A percentile compares a stretch with the other conserved stretches of the same genome.
Evolutionary conservation across 2,329 filamentous ascomycete genomes (phyloP).

Genomic region (Penicillium sp.): DNA sequence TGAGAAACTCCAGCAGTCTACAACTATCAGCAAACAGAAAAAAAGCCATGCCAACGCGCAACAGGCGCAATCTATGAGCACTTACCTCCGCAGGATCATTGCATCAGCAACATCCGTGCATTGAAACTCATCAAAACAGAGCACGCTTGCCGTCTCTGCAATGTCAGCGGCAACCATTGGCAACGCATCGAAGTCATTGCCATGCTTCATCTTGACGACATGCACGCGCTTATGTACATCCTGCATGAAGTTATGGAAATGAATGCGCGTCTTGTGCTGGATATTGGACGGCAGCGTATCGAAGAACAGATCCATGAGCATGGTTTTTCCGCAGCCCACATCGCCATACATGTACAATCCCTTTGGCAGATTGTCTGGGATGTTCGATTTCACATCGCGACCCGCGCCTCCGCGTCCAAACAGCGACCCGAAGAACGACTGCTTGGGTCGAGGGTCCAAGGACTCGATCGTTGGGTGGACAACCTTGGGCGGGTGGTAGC

Average conservation of each 20-base stretch:
- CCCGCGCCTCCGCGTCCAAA: slow-evolving; percentile 35
- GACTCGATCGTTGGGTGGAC: slow-evolving; percentile 74
- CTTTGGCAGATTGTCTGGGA: slow-evolving; percentile 73
- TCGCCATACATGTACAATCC: slow-evolving; percentile 95
- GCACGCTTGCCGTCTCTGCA: slow-evolving; percentile 74
- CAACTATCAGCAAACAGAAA: background rate
- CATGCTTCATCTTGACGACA: slow-evolving; percentile 82
- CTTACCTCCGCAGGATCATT: slow-evolving; percentile 82
- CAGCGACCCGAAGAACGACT: slow-evolving; percentile 51
- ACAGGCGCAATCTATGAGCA: slow-evolving; percentile 1
- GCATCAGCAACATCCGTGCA: slow-evolving; percentile 97
- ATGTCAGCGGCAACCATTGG: slow-evolving; percentile 95
- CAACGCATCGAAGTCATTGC: slow-evolving; percentile 83
- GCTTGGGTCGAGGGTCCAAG: slow-evolving; percentile 53
- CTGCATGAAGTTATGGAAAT: slow-evolving; percentile 99
- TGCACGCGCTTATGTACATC: slow-evolving; percentile 90
- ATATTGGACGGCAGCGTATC: slow-evolving; percentile 83
- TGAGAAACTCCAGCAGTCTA: slow-evolving; percentile 78
- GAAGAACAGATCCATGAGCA: slow-evolving; percentile 99
- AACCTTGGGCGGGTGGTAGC: slow-evolving; percentile 71
- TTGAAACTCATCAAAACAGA: slow-evolving; percentile 99
- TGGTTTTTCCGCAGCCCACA: slow-evolving; percentile 96
- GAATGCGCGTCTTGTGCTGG: slow-evolving; percentile 80
- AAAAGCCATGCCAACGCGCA: background rate
- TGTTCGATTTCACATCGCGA: slow-evolving; percentile 40